These are phyloP conservation scores for Penicillium desertorum DNA, from an alignment of 495 filamentous ascomycete genomes.

Conservation along the genomic window DNA sequence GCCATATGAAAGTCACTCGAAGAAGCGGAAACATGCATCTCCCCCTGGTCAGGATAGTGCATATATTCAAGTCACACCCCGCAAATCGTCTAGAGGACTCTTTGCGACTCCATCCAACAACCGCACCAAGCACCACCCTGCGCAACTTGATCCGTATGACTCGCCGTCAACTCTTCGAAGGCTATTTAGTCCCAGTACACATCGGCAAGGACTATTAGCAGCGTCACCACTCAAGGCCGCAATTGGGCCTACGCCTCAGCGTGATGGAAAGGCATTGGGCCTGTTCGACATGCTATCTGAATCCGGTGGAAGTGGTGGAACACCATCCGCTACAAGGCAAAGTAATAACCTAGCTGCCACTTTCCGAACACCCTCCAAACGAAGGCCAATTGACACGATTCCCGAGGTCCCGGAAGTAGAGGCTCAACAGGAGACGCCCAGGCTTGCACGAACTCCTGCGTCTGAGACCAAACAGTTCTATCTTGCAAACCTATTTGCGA, in stretches of 20 bases:
- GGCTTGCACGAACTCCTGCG: constrained; percentile 59
- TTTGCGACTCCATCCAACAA: constrained; percentile 51
- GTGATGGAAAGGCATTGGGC: constrained; percentile 80
- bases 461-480: constrained; percentile 61
- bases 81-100: constrained; percentile 35
- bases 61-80: constrained; percentile 26
- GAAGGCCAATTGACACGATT: constrained; percentile 31
- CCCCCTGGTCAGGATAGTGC: constrained; percentile 28
- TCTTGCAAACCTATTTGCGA: constrained; percentile 62
- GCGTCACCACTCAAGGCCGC: constrained; percentile 39
- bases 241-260: constrained; percentile 88
- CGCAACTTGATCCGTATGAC: constrained; percentile 53
- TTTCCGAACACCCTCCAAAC: constrained; percentile 45
- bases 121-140: constrained; percentile 42
- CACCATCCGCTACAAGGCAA: constrained; percentile 38
- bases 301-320: constrained; percentile 51
- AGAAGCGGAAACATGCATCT: constrained; percentile 44
- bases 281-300: constrained; percentile 84
- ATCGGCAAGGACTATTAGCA: constrained; percentile 38
- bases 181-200: constrained; percentile 60
- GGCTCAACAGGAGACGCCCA: constrained; percentile 34
- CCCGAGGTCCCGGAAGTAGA: constrained; percentile 34
- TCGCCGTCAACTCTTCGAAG: constrained; percentile 58
- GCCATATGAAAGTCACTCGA: constrained; percentile 28
- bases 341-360: constrained; percentile 32